Evolutionary conservation across 2,329 filamentous ascomycete species (phyloP), one percentile per base, ranked within the genome.

Genomic region (Cladophialophora chaetospira): DNA sequence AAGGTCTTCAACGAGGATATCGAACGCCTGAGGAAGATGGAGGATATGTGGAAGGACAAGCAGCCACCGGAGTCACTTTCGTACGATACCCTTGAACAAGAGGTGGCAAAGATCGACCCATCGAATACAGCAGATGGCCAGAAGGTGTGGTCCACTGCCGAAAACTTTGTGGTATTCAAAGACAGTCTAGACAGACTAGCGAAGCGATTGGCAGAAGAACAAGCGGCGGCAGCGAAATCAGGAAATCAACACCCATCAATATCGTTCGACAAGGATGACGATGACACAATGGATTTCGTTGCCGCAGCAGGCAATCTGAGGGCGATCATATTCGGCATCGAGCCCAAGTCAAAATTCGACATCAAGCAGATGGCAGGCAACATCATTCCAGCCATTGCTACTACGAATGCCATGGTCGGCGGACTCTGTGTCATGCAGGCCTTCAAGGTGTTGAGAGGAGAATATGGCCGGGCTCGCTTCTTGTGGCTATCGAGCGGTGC

Each of bases 311-410:
- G 93, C 26, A 99, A 99, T 68, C 83, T 99, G 21, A 85, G 94
- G 42, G 94, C 93, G 1, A 79, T 84, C 21, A 81, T 96, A n/a
- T 99, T 99, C 69, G 88, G 86, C 54, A 96, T 99, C 56, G 88
- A 93, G 52, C 76, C 79, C 3, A 93, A 91, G 71, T 96, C 91
- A 19, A 91, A 95, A 57, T 99, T 97, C 69, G 92, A 97, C 69
- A 92, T 94, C 67, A 99, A 99, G 76, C 83, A 99, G 74, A 99
- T 97, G 93, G 94, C 94, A 3, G 94, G 94, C 52, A 99, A 99
- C 71, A 99, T 99, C 67, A 99, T 99, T 60, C 94, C 94, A 1
- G 94, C 94, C 1, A 99, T 99, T 69, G 94, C 94, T 4, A 99
- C 94, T 0, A 97, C 94, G 0, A 99, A 99, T 71, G 94, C 94